phyloP scores from a whole-genome alignment of 2,329 filamentous ascomycete species.

The Fusarium algeriense region DNA sequence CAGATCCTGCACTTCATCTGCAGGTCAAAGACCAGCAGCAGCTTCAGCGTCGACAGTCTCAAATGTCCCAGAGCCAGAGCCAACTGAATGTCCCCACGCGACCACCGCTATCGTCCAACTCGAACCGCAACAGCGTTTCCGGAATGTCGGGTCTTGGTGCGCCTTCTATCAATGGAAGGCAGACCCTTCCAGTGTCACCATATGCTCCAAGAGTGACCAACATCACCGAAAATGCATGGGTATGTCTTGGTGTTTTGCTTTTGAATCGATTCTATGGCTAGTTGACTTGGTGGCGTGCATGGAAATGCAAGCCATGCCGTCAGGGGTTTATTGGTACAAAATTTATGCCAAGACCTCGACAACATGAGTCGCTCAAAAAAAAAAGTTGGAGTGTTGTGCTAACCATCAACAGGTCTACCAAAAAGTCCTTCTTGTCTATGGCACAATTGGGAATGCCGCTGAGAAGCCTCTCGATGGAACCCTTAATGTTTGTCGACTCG shows the following conservation, averaged over 20 bases:
- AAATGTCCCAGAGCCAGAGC: conserved; percentile 36
- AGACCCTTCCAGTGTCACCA: conserved; percentile 74
- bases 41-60: conserved; percentile 33
- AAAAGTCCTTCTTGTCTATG: conserved; percentile 85
- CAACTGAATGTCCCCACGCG: conserved; percentile 49
- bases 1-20: conserved; percentile 73
- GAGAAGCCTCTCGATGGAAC: conserved; percentile 80
- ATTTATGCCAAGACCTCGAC: conserved; percentile 17
- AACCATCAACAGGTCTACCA: conserved; percentile 79
- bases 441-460: conserved; percentile 80
- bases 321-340: conserved; percentile 27
- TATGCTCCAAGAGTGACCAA: conserved; percentile 86
- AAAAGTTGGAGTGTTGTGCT: conserved; percentile 32
- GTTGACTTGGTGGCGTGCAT: conserved; percentile 22
- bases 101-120: conserved; percentile 56
- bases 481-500: conserved; percentile 82
- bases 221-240: conserved; percentile 85
- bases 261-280: conserved; percentile 12
- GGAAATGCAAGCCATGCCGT: conserved; percentile 27
- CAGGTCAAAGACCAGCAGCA: conserved; percentile 63
- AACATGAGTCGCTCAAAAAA: neutral
- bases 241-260: conserved; percentile 60
- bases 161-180: conserved; percentile 66
- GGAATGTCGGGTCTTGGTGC: conserved; percentile 73
- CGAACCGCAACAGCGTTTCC: conserved; percentile 73